These are phyloP conservation scores for Epichloe uncinata DNA, from an alignment of 2,329 filamentous ascomycete species.

Conservation along the genomic window DNA sequence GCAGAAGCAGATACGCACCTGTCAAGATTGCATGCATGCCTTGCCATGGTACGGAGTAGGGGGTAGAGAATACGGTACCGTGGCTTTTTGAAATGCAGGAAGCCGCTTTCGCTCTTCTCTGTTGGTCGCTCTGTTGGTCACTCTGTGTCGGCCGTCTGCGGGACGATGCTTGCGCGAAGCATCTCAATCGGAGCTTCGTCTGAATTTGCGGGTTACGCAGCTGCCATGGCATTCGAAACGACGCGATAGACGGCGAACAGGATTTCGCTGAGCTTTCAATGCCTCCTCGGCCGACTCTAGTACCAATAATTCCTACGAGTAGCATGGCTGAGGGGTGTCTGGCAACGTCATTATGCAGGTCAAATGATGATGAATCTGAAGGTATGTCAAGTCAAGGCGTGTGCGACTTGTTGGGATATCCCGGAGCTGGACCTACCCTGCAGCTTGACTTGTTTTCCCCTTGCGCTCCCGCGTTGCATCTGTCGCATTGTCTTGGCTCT, in stretches of 20 bases:
- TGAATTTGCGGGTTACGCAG: neutral
- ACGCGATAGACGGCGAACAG: neutral
- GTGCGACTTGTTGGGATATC: too few species aligned
- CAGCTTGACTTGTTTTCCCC: too few species aligned
- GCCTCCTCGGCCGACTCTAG: neutral
- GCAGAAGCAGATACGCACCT: too few species aligned
- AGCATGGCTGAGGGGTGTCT: neutral
- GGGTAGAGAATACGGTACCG: neutral
- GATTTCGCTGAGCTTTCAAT: neutral
- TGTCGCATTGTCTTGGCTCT: too few species aligned
- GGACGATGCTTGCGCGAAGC: neutral
- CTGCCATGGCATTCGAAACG: neutral
- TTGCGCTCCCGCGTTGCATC: too few species aligned
- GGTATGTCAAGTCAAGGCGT: too few species aligned
- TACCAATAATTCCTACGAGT: neutral
- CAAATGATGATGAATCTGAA: neutral
- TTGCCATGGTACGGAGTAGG: neutral
- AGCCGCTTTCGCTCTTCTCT: slow-evolving; percentile 14
- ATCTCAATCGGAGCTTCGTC: neutral
- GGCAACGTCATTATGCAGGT: neutral
- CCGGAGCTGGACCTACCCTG: too few species aligned
- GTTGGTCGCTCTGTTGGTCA: neutral
- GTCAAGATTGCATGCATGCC: too few species aligned
- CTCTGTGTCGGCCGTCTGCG: neutral
- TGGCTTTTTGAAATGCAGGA: slow-evolving; percentile 2